Base-by-base conservation (phyloP, 2,329 filamentous ascomycete species). In the Botrytis byssoidea region DNA sequence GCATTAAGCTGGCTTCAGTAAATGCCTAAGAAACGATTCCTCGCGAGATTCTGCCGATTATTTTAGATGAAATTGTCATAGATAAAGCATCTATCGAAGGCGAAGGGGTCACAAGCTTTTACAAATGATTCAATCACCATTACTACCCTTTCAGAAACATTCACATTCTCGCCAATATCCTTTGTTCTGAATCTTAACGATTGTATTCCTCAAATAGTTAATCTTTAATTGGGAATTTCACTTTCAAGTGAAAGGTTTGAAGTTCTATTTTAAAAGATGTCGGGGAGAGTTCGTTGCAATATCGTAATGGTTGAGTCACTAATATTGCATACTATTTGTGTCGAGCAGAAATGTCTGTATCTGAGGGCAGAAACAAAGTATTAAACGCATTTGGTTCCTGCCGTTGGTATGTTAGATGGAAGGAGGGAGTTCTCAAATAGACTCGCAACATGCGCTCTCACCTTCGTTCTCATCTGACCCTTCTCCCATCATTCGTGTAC, bases 131-230 rank as follows among this genome's bases (percentile, higher is more conserved):
- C 2, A 40, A 55, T 16, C 22, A 6, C 4, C 29, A 5, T 55
- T 9, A 42, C 5, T 0, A 29, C 25, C 40, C 10, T 6, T 55
- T 57, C 14, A 9, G 6, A 18, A 25, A 29, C 10, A 67, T 40
- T 20, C 22, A 29, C 65, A 10, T 20, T 35, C 5, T 20, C 25
- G 3, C 3, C 16, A 22, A 42, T 8, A 10, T 16, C 2, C 3
- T 5, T 6, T 29, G 4, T 22, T 55, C 16, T 22, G 2, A 22
- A 40, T 22, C 5, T 1, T 0, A 55, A 55, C 6, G 18, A 5
- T 6, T 16, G 4, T 22, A 18, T 18, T 1, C 1, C 0, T 9
- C 1, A 0, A 0, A 55, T 55, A 18, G 20, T 25, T 14, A 12
- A 40, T 42, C 0, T 9, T 12, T 40, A 40, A 40, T 10, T 40